phyloP scores from a whole-genome alignment of 495 filamentous ascomycete genomes.

The Lentithecium fluviatile region DNA sequence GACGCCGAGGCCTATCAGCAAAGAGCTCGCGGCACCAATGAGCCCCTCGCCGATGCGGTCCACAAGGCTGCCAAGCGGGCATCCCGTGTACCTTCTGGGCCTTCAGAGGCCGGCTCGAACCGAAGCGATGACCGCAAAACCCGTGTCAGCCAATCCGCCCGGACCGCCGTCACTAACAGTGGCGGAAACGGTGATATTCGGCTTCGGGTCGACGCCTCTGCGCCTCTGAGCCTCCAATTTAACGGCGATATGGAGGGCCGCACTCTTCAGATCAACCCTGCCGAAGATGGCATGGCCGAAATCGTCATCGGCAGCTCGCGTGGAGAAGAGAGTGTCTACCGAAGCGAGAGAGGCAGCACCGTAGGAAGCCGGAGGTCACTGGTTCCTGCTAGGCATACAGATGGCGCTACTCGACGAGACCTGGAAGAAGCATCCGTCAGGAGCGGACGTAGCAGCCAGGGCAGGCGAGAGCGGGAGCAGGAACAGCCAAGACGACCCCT shows the following conservation, averaged over 20 bases:
- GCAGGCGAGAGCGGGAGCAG: slow-evolving; percentile 3
- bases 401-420: slow-evolving; percentile 14
- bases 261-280: slow-evolving; percentile 23
- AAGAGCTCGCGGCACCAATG: slow-evolving; percentile 18
- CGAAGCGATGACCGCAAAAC: slow-evolving; percentile 22
- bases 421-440: slow-evolving; percentile 25
- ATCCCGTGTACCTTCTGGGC: slow-evolving; percentile 18
- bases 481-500: background rate
- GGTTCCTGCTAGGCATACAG: too few relatives aligned
- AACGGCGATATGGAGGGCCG: slow-evolving; percentile 33
- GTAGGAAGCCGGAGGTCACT: slow-evolving; percentile 2
- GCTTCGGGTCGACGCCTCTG: slow-evolving; percentile 22
- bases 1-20: slow-evolving; percentile 26
- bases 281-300: slow-evolving; percentile 33
- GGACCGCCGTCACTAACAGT: slow-evolving; percentile 22
- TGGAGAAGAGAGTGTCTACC: slow-evolving; percentile 19
- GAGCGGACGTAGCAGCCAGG: slow-evolving; percentile 21
- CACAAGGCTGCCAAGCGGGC: slow-evolving; percentile 28
- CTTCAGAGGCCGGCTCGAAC: slow-evolving; percentile 18
- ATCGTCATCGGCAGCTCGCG: slow-evolving; percentile 25
- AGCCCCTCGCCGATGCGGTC: slow-evolving; percentile 14
- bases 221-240: slow-evolving; percentile 26
- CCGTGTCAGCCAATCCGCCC: slow-evolving; percentile 26
- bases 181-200: slow-evolving; percentile 27
- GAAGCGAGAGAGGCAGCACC: slow-evolving; percentile 27